Evolutionary conservation across 1,139 yeast genomes (phyloP).

Genomic region (Lodderomyces oxycetoniae): DNA sequence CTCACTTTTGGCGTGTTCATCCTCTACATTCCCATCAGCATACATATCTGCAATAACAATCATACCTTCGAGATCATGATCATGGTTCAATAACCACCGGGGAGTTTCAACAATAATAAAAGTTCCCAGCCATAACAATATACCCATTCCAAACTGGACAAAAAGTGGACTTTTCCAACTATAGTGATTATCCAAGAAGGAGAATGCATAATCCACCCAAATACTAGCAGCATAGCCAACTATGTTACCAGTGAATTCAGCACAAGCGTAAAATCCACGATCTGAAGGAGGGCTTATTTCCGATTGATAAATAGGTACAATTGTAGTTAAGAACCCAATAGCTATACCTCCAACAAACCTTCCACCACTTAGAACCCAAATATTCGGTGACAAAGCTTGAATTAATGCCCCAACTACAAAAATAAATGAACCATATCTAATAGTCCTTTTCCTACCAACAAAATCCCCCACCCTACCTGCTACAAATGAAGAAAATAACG

Average conservation of each 20-base stretch:
- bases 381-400: constrained; percentile 53
- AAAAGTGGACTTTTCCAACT: constrained; percentile 81
- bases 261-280: constrained; percentile 84
- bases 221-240: constrained; percentile 82
- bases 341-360: constrained; percentile 82
- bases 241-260: constrained; percentile 89
- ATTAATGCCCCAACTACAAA: constrained; percentile 78
- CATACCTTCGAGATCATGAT: constrained; percentile 82
- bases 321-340: constrained; percentile 85
- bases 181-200: constrained; percentile 47
- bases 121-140: constrained; percentile 64
- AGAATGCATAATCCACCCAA: constrained; percentile 85
- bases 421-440: constrained; percentile 73
- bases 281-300: constrained; percentile 89
- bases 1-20: constrained; percentile 55
- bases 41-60: constrained; percentile 43
- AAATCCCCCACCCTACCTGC: constrained; percentile 78
- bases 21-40: constrained; percentile 52
- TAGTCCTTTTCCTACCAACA: constrained; percentile 76
- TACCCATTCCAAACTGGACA: constrained; percentile 73
- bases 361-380: constrained; percentile 56
- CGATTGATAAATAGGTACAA: constrained; percentile 91
- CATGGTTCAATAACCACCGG: constrained; percentile 83
- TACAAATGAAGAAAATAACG: constrained; percentile 67
- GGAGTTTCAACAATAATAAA: constrained; percentile 83